These are phyloP conservation scores for Proliferodiscus dingleyae DNA, from an alignment of 2,329 filamentous ascomycete genomes.

Conservation along the genomic window DNA sequence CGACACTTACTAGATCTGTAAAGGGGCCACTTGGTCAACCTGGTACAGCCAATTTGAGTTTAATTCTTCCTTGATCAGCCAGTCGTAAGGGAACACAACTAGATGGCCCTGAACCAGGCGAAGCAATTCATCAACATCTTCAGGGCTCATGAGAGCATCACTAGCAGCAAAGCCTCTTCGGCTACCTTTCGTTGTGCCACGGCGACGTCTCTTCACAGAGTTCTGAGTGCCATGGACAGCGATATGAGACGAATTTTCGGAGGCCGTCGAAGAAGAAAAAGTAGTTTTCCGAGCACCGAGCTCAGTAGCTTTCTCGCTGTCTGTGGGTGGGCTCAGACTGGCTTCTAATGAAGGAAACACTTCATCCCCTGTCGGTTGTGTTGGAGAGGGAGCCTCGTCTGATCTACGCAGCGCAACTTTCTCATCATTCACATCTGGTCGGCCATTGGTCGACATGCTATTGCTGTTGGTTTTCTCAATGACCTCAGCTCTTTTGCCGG, in stretches of 20 bases:
- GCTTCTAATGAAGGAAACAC: slow-evolving; percentile 45
- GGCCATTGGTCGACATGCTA: slow-evolving; percentile 17
- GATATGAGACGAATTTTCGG: slow-evolving; percentile 11
- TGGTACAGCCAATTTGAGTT: slow-evolving; percentile 96
- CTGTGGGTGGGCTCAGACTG: slow-evolving; percentile 18
- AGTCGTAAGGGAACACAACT: slow-evolving; percentile 93
- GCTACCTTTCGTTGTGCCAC: slow-evolving; percentile 62
- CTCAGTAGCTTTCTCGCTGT: slow-evolving; percentile 26
- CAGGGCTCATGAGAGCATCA: slow-evolving; percentile 71
- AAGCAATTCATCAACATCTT: slow-evolving; percentile 77
- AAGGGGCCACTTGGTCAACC: slow-evolving; percentile 88
- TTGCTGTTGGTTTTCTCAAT: slow-evolving; percentile 10
- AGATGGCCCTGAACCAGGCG: slow-evolving; percentile 80
- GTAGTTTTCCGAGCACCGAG: slow-evolving; percentile 49
- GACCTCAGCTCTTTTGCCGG: slow-evolving; percentile 17
- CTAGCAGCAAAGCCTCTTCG: slow-evolving; percentile 56
- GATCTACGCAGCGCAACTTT: slow-evolving; percentile 17
- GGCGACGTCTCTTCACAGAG: slow-evolving; percentile 57
- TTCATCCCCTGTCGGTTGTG: slow-evolving; percentile 39
- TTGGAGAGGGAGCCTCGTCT: slow-evolving; percentile 38
- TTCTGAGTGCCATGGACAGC: no score
- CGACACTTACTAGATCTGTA: slow-evolving; percentile 86
- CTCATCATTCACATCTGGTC: slow-evolving; percentile 23
- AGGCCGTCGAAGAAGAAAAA: slow-evolving; percentile 40
- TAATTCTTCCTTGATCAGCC: slow-evolving; percentile 85